phyloP scores from a whole-genome alignment of 2,329 filamentous ascomycete species.

The Xylaria polymorpha region DNA sequence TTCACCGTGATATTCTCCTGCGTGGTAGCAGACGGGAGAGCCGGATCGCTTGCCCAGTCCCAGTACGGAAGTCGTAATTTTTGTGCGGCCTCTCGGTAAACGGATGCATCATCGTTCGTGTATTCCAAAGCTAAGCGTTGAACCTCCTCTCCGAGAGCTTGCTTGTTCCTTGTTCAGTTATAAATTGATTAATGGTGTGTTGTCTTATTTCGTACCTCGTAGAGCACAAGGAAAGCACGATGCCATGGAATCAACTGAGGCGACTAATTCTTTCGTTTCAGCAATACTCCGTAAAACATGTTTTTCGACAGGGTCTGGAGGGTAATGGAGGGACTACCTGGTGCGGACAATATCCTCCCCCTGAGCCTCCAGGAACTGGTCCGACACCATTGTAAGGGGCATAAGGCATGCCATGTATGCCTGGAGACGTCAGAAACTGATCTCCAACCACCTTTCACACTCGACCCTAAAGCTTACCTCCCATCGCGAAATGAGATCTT shows the following conservation, averaged over 20 bases:
- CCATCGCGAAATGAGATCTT: slow-evolving; percentile 63
- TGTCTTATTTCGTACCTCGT: slow-evolving; percentile 58
- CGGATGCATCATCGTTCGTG: slow-evolving; percentile 47
- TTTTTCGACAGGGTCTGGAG: background rate
- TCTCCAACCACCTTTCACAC: background rate
- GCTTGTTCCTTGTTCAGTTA: slow-evolving; percentile 52
- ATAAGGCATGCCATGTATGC: slow-evolving; percentile 53
- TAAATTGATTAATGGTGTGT: background rate
- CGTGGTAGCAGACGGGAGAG: slow-evolving; percentile 57
- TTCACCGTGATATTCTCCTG: slow-evolving; percentile 54
- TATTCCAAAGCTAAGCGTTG: slow-evolving; percentile 60
- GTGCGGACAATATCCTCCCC: slow-evolving; percentile 49
- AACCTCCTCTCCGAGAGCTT: slow-evolving; percentile 62
- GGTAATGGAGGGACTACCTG: slow-evolving; percentile 51
- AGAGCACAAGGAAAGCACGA: slow-evolving; percentile 65
- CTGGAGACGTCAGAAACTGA: slow-evolving; percentile 31
- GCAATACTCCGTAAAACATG: slow-evolving; percentile 13
- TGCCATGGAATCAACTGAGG: slow-evolving; percentile 66
- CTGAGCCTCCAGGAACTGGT: slow-evolving; percentile 46
- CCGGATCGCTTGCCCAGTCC: slow-evolving; percentile 62
- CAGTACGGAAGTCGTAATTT: slow-evolving; percentile 63
- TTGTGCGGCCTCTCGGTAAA: slow-evolving; percentile 60
- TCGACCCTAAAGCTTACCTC: slow-evolving; percentile 51
- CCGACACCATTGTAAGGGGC: slow-evolving; percentile 56
- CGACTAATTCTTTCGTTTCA: slow-evolving; percentile 50